Conservation (phyloP, 768 basidiomycete species). For the Russula foetens region DNA sequence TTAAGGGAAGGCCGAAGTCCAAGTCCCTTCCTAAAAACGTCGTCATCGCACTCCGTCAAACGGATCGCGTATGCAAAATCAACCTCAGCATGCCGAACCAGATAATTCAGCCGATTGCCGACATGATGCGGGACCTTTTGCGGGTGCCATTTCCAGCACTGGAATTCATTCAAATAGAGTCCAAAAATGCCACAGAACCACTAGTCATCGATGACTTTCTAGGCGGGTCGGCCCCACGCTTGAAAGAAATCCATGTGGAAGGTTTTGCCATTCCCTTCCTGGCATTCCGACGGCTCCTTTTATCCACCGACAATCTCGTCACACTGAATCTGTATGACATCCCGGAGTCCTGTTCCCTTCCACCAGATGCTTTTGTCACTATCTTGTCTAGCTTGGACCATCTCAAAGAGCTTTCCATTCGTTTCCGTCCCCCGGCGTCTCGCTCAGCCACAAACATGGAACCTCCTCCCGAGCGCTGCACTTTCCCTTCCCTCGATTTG, state of each 20-base stretch:
- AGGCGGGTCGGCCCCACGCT: background rate
- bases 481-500: background rate
- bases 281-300: background rate
- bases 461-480: background rate
- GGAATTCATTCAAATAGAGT: constrained; percentile 22
- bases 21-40: background rate
- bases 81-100: too few species aligned
- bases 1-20: background rate
- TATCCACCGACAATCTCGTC: background rate
- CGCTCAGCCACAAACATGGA: too few species aligned
- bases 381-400: background rate
- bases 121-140: too few species aligned
- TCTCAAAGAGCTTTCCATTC: background rate
- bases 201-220: constrained; percentile 17
- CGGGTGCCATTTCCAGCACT: too few species aligned
- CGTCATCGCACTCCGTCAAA: too few species aligned
- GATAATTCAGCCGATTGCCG: too few species aligned
- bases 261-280: background rate
- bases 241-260: background rate
- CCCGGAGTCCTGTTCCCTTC: background rate
- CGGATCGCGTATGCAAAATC: too few species aligned
- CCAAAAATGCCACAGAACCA: constrained; percentile 29
- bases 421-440: background rate
- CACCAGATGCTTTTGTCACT: background rate
- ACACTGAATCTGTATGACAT: background rate